A percentile compares a stretch with the other conserved stretches of the same genome.
Conservation (phyloP, 1,139 yeast genomes). For the Yamadazyma oceani region DNA sequence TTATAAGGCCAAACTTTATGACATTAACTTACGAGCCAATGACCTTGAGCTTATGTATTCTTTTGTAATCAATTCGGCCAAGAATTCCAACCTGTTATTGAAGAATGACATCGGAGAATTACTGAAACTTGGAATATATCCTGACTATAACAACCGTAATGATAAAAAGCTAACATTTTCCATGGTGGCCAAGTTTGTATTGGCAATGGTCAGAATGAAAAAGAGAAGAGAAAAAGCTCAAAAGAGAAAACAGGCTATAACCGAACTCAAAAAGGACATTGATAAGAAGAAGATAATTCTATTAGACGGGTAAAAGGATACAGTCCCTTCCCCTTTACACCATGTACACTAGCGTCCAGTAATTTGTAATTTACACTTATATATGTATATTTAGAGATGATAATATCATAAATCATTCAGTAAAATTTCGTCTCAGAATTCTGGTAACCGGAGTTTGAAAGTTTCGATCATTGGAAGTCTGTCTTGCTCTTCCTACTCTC, state of each 20-base stretch:
- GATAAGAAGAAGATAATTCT: conserved; percentile 2
- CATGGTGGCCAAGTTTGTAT: conserved; percentile 48
- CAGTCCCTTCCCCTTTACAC: neutral
- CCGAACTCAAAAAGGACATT: conserved; percentile 22
- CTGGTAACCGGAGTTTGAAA: conserved; percentile 46
- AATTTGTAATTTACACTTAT: too few species aligned
- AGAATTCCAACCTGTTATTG: conserved; percentile 40
- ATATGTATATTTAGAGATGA: neutral
- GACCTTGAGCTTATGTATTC: conserved; percentile 56
- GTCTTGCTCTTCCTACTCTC: conserved; percentile 34
- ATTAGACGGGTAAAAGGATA: neutral
- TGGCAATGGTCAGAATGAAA: conserved; percentile 55
- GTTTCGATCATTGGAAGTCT: conserved; percentile 38
- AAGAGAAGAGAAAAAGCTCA: conserved; percentile 34
- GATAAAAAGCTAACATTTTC: conserved; percentile 29
- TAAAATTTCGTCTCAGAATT: conserved; percentile 27
- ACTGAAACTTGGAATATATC: conserved; percentile 50
- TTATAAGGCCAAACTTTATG: conserved; percentile 39
- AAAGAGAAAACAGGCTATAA: conserved; percentile 24
- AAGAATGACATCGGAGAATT: conserved; percentile 44
- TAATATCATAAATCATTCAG: conserved; percentile 11
- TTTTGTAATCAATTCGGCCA: conserved; percentile 48
- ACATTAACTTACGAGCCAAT: conserved; percentile 35
- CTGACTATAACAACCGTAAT: conserved; percentile 26
- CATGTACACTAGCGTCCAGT: neutral